Conservation (phyloP, 2,329 filamentous ascomycete species). For the Furcasterigmium sp. region DNA sequence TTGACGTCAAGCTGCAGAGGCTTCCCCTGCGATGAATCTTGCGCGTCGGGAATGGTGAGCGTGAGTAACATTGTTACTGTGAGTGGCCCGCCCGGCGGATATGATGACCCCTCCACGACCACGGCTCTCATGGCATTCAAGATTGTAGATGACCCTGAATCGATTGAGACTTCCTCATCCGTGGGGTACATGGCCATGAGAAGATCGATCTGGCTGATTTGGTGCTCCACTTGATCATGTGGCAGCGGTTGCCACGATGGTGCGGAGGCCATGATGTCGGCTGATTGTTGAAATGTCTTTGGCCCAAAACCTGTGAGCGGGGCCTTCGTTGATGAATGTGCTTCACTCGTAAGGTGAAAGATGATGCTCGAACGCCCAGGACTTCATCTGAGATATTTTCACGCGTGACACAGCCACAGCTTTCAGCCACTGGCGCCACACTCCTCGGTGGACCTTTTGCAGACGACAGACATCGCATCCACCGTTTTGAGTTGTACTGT, state of each 20-base stretch:
- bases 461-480: no score
- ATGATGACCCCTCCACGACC: background rate
- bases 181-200: constrained; percentile 45
- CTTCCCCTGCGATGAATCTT: constrained; percentile 3
- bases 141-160: background rate
- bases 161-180: constrained; percentile 18
- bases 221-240: constrained; percentile 38
- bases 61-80: constrained; percentile 18
- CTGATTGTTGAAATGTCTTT: no score
- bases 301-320: no score
- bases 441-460: no score
- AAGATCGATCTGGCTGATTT: constrained; percentile 45
- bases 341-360: no score
- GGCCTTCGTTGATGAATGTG: no score
- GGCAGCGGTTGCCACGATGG: constrained; percentile 21
- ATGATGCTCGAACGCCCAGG: no score
- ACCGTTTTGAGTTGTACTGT: no score
- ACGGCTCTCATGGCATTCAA: background rate
- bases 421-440: no score
- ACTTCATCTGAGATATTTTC: no score
- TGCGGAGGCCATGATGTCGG: constrained; percentile 2
- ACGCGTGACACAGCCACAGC: no score
- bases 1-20: constrained; percentile 26
- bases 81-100: background rate
- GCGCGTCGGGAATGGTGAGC: constrained; percentile 14